A percentile compares a stretch with the other conserved stretches of the same genome.
Evolutionary conservation across 768 basidiomycete genomes (phyloP).

Genomic region (Terana coerulea): DNA sequence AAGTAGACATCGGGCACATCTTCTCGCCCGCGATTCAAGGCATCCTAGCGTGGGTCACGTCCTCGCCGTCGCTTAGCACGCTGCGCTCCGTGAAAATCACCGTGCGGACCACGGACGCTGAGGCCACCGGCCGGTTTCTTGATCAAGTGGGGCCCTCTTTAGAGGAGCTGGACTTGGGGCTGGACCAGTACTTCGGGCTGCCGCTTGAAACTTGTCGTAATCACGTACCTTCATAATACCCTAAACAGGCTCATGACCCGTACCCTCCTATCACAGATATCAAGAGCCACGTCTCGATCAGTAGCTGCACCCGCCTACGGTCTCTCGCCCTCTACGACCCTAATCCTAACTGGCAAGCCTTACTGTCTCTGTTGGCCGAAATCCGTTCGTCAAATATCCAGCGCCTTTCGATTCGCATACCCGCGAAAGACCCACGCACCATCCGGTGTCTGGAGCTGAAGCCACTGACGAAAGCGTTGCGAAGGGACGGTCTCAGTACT

Average conservation of each 20-base stretch:
- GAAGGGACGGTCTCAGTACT: too few species aligned
- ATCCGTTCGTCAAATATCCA: neutral
- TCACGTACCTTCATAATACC: too few species aligned
- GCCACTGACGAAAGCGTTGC: too few species aligned
- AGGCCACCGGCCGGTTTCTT: neutral
- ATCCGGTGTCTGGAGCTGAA: too few species aligned
- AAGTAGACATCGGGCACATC: neutral
- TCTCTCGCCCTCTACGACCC: neutral
- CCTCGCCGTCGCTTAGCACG: neutral
- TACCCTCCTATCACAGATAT: neutral
- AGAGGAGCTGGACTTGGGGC: neutral
- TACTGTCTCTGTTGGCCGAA: neutral
- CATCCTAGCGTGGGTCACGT: neutral
- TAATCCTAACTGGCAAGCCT: neutral
- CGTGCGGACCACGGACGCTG: neutral
- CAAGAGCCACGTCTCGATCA: neutral
- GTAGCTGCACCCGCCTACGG: neutral
- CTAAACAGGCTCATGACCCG: too few species aligned
- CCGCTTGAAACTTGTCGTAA: neutral
- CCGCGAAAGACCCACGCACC: neutral
- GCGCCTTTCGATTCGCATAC: neutral
- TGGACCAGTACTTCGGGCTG: neutral
- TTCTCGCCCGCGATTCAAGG: neutral
- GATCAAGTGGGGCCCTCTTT: neutral
- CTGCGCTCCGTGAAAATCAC: neutral